Evolutionary conservation across 768 basidiomycete species (phyloP).

Genomic region (Leccinellum albellum): DNA sequence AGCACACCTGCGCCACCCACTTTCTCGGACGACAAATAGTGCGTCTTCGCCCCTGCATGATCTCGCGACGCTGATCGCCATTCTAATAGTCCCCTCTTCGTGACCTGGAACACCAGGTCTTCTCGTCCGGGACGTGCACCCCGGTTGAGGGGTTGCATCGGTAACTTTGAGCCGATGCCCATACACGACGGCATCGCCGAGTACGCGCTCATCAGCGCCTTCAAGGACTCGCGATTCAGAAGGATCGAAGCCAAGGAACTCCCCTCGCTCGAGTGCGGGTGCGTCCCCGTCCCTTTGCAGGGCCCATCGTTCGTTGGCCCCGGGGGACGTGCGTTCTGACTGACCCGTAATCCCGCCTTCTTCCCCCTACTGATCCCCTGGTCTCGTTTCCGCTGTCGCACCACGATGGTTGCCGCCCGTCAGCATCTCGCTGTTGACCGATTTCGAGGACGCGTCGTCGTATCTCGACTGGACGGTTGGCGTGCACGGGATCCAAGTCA

Average conservation of each 20-base stretch:
- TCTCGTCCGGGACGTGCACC: slow-evolving; percentile 56
- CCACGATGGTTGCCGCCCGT: not conserved
- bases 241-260: slow-evolving; percentile 77
- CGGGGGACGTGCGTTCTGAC: slow-evolving; percentile 1
- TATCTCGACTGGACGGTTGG: slow-evolving; percentile 95
- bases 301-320: not conserved
- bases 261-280: slow-evolving; percentile 83
- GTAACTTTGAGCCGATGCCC: slow-evolving; percentile 78
- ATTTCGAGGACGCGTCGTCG: slow-evolving; percentile 80
- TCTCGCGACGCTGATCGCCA: slow-evolving; percentile 3
- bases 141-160: slow-evolving; percentile 88
- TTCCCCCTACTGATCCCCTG: not conserved
- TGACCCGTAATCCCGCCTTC: not conserved
- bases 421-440: slow-evolving; percentile 88
- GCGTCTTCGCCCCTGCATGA: slow-evolving; percentile 34
- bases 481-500: slow-evolving; percentile 86
- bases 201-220: slow-evolving; percentile 89
- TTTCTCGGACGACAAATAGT: slow-evolving; percentile 80
- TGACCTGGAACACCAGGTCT: slow-evolving; percentile 87
- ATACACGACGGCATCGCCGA: slow-evolving; percentile 77
- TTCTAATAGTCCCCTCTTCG: slow-evolving; percentile 67
- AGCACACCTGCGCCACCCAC: slow-evolving; percentile 50
- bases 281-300: slow-evolving; percentile 29
- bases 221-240: slow-evolving; percentile 83
- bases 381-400: not conserved